phyloP scores from a whole-genome alignment of 1,284 basidiomycete genomes.

The Ceratobasidium sp. region DNA sequence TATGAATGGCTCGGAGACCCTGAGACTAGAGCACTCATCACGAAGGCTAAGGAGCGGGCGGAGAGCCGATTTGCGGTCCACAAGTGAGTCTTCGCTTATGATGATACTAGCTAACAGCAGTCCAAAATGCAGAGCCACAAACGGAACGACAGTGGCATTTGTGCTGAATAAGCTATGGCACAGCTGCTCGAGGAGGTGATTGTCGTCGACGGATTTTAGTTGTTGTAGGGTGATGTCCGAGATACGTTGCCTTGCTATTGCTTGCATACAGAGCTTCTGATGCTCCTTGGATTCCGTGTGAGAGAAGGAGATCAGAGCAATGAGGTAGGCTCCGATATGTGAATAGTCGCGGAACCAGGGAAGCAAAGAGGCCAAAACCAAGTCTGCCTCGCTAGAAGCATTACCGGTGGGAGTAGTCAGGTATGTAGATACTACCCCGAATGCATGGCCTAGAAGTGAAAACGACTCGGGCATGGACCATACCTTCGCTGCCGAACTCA shows the following conservation, averaged over 20 bases:
- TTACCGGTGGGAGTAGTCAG: no score
- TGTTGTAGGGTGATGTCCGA: not conserved
- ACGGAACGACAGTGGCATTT: not conserved
- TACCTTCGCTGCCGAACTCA: no score
- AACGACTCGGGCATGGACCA: no score
- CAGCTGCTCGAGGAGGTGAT: not conserved
- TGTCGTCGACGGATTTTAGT: not conserved
- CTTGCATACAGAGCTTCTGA: not conserved
- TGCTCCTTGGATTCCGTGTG: not conserved
- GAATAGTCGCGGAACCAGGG: not conserved
- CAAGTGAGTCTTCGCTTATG: not conserved
- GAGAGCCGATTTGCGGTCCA: not conserved
- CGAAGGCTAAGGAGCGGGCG: not conserved
- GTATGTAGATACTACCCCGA: no score
- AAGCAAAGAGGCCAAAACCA: not conserved
- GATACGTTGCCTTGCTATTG: not conserved
- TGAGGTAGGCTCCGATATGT: not conserved
- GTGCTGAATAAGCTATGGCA: not conserved
- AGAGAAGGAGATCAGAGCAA: not conserved
- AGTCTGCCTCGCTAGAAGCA: no score
- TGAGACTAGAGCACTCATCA: not conserved
- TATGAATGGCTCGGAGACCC: no score
- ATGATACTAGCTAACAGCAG: not conserved
- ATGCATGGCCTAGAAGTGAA: no score
- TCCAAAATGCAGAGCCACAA: not conserved